phyloP scores from a whole-genome alignment of 192 early-diverging fungal genomes.

The Tieghemiomyces parasiticus region DNA sequence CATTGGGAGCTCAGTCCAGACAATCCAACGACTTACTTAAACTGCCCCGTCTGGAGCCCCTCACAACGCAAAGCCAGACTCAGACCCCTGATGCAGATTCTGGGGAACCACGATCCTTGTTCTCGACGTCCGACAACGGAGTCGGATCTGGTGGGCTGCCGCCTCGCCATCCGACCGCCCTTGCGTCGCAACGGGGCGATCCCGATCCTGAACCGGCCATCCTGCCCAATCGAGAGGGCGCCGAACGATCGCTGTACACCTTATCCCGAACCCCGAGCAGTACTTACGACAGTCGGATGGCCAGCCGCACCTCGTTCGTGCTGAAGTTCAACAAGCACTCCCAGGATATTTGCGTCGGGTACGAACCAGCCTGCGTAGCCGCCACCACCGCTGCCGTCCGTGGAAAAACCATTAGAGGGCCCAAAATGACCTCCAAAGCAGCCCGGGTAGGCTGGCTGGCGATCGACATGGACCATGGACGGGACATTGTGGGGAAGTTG shows the following conservation, averaged over 20 bases:
- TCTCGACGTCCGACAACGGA: background rate
- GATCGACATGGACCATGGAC: background rate
- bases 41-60: no score
- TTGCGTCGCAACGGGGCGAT: no score
- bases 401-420: background rate
- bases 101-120: background rate
- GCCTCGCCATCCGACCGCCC: background rate
- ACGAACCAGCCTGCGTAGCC: background rate
- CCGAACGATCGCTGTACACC: background rate
- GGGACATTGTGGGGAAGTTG: background rate
- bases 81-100: no score
- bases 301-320: conserved; percentile 5
- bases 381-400: background rate
- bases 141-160: no score
- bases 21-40: no score
- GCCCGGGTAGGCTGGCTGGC: conserved; percentile 5
- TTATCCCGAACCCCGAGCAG: background rate
- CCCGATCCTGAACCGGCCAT: background rate
- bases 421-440: background rate
- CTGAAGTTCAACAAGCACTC: no score
- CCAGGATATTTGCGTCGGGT: conserved; percentile 5
- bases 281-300: background rate
- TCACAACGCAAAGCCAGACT: no score
- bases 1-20: no score
- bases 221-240: no score